Percentiles rank a stretch among this genome's conserved stretches.
These are phyloP conservation scores for Botrytis squamosa DNA, from an alignment of 2,329 filamentous ascomycete species.

Conservation along the genomic window DNA sequence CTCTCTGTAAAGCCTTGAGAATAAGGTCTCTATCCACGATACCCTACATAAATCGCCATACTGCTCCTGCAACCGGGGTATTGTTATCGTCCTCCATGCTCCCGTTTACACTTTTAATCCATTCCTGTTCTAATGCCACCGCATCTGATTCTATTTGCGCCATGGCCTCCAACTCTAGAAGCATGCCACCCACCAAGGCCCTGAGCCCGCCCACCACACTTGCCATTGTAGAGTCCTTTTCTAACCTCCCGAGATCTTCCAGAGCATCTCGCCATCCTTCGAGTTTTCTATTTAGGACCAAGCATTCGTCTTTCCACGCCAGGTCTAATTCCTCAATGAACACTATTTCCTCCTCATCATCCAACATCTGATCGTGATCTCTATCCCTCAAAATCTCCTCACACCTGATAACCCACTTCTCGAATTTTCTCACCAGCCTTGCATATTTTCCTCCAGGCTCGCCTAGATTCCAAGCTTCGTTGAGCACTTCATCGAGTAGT, in stretches of 20 bases:
- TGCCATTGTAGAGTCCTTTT: slow-evolving; percentile 44
- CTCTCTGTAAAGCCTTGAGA: not conserved
- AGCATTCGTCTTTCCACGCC: slow-evolving; percentile 59
- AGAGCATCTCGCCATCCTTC: slow-evolving; percentile 54
- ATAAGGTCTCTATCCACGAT: not conserved
- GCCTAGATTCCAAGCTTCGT: slow-evolving; percentile 57
- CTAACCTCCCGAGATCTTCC: slow-evolving; percentile 44
- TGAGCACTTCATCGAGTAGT: slow-evolving; percentile 55
- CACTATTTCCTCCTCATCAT: slow-evolving; percentile 41
- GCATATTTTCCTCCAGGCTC: slow-evolving; percentile 57
- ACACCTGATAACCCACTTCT: slow-evolving; percentile 55
- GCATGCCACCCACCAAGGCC: slow-evolving; percentile 56
- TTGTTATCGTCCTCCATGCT: slow-evolving; percentile 21
- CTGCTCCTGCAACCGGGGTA: slow-evolving; percentile 33
- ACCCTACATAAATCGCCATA: slow-evolving; percentile 32
- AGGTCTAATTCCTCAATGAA: slow-evolving; percentile 57
- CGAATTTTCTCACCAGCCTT: slow-evolving; percentile 56
- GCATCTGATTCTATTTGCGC: slow-evolving; percentile 59
- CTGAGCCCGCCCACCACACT: slow-evolving; percentile 50
- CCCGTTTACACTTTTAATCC: slow-evolving; percentile 55
- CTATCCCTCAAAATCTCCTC: slow-evolving; percentile 49
- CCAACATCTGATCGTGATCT: slow-evolving; percentile 27
- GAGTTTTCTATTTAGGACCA: slow-evolving; percentile 52
- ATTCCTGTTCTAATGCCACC: slow-evolving; percentile 54
- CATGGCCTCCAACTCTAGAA: slow-evolving; percentile 63